phyloP scores from a whole-genome alignment of 331 rosid species.

The Ulmus americana region DNA sequence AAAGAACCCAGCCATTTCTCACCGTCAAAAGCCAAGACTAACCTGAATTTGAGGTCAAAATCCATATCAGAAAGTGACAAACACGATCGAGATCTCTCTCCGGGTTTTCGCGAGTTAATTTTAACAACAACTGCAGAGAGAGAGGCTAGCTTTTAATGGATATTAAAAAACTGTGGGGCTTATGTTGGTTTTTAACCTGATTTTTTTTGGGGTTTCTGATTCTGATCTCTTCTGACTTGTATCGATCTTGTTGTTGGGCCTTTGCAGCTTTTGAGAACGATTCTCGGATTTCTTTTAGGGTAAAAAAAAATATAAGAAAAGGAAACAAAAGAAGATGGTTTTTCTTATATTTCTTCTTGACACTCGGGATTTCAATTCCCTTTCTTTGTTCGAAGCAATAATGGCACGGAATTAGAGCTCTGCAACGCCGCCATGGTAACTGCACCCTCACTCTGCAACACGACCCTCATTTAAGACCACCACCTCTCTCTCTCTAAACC shows the following conservation, averaged over 20 bases:
- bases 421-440: slow-evolving; percentile 71
- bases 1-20: slow-evolving; percentile 85
- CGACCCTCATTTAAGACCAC: slow-evolving; percentile 35
- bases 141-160: neutral
- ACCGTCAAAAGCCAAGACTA: slow-evolving; percentile 44
- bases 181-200: slow-evolving; percentile 13
- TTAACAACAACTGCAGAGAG: neutral
- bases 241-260: slow-evolving; percentile 27
- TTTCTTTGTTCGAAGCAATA: slow-evolving; percentile 39
- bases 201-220: slow-evolving; percentile 1
- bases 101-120: slow-evolving; percentile 20
- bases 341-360: neutral
- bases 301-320: slow-evolving; percentile 12
- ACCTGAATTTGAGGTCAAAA: slow-evolving; percentile 46
- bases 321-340: neutral
- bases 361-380: slow-evolving; percentile 14
- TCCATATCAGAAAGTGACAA: slow-evolving; percentile 58
- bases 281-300: slow-evolving; percentile 21
- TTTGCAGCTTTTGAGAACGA: slow-evolving; percentile 44
- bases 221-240: slow-evolving; percentile 22
- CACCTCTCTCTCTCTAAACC: slow-evolving; percentile 1
- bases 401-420: slow-evolving; percentile 54
- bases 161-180: neutral
- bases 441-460: slow-evolving; percentile 33
- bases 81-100: slow-evolving; percentile 28